Conservation (phyloP, 768 basidiomycete species). For the Termitomyces sp. region DNA sequence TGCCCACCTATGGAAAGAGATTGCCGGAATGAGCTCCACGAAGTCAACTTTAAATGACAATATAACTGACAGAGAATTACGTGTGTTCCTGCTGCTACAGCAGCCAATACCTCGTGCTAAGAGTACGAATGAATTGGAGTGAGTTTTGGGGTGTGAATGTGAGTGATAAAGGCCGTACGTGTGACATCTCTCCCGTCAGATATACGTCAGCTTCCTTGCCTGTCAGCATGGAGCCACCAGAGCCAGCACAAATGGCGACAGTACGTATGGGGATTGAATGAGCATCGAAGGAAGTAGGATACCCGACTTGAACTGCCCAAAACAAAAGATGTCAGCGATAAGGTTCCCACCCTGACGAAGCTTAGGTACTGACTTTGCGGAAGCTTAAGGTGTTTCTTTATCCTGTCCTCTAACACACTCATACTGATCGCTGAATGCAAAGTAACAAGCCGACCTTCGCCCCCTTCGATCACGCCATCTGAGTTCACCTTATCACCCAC, state of each 20-base stretch:
- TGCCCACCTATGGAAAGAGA: slow-evolving; percentile 64
- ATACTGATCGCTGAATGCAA: slow-evolving; percentile 56
- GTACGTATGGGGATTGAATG: slow-evolving; percentile 41
- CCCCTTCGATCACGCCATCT: slow-evolving; percentile 42
- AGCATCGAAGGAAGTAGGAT: slow-evolving; percentile 27
- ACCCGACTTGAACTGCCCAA: slow-evolving; percentile 65
- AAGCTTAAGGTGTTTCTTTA: slow-evolving; percentile 67
- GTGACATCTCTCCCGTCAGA: slow-evolving; percentile 90
- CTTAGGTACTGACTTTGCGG: slow-evolving; percentile 46
- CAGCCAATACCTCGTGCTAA: slow-evolving; percentile 85
- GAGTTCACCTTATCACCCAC: slow-evolving; percentile 37
- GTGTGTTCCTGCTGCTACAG: slow-evolving; percentile 69
- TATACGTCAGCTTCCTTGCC: slow-evolving; percentile 80
- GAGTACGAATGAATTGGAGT: slow-evolving; percentile 16
- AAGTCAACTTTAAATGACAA: slow-evolving; percentile 20
- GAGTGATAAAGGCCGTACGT: slow-evolving; percentile 46
- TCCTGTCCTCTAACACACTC: slow-evolving; percentile 55
- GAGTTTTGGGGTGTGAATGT: slow-evolving; percentile 7
- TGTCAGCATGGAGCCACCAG: slow-evolving; percentile 74
- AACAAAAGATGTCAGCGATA: slow-evolving; percentile 18
- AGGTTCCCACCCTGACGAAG: slow-evolving; percentile 1
- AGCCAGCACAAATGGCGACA: slow-evolving; percentile 90
- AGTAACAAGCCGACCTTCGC: slow-evolving; percentile 66
- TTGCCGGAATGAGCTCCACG: slow-evolving; percentile 16
- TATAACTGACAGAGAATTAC: slow-evolving; percentile 76